These are phyloP conservation scores for Rhizopus sp. DNA, from an alignment of 371 early-diverging fungal species.

Conservation along the genomic window DNA sequence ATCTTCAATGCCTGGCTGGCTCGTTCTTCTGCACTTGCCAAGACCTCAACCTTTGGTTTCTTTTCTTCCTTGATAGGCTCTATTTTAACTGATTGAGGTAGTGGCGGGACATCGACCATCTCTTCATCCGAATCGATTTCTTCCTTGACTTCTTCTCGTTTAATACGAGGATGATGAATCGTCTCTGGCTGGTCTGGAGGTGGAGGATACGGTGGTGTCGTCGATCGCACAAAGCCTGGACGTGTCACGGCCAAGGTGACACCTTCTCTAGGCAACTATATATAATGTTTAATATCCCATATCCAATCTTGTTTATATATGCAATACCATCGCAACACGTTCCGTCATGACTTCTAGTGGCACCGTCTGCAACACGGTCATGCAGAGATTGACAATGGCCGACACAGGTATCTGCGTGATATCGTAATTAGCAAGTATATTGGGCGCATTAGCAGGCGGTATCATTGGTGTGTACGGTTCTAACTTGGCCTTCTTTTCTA, in stretches of 20 bases:
- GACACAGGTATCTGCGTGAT: conserved; percentile 39
- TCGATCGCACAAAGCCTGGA: conserved; percentile 20
- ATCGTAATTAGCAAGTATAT: conserved; percentile 37
- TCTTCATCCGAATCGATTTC: conserved; percentile 21
- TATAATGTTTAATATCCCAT: not conserved
- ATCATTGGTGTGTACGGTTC: conserved; percentile 13
- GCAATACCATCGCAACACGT: conserved; percentile 13
- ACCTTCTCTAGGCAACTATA: conserved; percentile 20
- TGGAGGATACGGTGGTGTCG: conserved; percentile 26
- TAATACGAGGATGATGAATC: conserved; percentile 13
- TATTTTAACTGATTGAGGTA: conserved; percentile 3
- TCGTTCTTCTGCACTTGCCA: conserved; percentile 49
- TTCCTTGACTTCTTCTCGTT: conserved; percentile 7
- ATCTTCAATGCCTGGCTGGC: conserved; percentile 45
- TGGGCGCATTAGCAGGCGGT: conserved; percentile 11
- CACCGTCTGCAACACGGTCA: conserved; percentile 40
- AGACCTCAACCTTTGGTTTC: conserved; percentile 18
- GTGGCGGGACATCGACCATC: conserved; percentile 3
- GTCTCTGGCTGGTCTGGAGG: conserved; percentile 24
- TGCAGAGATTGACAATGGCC: conserved; percentile 38
- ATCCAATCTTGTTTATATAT: conserved; percentile 7
- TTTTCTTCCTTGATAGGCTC: conserved; percentile 6
- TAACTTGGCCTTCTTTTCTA: conserved; percentile 24
- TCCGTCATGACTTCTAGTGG: conserved; percentile 36
- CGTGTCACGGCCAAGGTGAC: conserved; percentile 23